Base-by-base conservation (phyloP, 441 rosid genomes). In the Melastoma candidum region DNA sequence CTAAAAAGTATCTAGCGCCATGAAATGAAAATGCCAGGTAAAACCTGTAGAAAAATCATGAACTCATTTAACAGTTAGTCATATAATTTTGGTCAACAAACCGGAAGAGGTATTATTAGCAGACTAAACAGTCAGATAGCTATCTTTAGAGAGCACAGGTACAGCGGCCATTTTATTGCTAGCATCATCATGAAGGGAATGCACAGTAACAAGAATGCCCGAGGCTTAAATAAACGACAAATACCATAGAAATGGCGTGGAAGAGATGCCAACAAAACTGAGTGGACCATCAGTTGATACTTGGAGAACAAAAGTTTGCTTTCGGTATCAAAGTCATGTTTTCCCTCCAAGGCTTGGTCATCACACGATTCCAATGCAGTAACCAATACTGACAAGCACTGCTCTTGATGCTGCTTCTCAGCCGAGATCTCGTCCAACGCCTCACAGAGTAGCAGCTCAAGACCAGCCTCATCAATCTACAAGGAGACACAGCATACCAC, bases 171-270 rank as follows among this genome's bases (percentile, higher is more conserved):
- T 29, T 29, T 29, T 29, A 3, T 6, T 29, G 36, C 36, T 29
- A 29, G 7, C 7, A 29, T 29, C 36, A 29, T 29, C 36, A 29
- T 6, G 36, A 29, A 29, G 22, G 41, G 45, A 13, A 22, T 12
- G 55, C 12, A 52, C 55, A 52, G 29, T 6, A 52, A 29, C 46
- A 49, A 12, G 2, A 12, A 52, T 14, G 10, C 46, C 3, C 4
- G 32, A 24, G 41, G 44, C 6, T 52, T 10, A 51, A 13, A 8
- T 32, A 36, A 49, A 49, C 4, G 12, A 52, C 46, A 36, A 52
- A 52, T 80, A 89, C 98, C 95, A 27, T 87, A 84, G 65, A 93
- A 88, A 80, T 81, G 88, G 0, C 56, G 80, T 62, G 97, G 97
- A 69, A 93, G 90, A 65, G 77, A 72, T 54, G 86, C 77, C 96